These are phyloP conservation scores for Lipomyces spencermartinsiae DNA, from an alignment of 805 yeast species.

Conservation along the genomic window DNA sequence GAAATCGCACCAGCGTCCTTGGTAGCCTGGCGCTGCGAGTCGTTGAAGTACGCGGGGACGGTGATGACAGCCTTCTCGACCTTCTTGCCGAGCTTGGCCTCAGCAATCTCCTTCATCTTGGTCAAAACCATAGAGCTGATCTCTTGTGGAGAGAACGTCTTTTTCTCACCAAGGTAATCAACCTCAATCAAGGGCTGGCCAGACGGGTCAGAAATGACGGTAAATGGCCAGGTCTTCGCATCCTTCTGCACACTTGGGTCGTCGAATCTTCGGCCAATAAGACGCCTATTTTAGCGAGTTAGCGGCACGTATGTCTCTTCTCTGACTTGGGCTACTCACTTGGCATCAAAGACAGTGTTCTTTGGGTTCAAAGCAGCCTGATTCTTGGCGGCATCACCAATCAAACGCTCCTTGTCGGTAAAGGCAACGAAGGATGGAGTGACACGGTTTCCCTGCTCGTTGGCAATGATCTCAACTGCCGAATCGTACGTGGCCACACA, in stretches of 20 bases:
- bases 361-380: slow-evolving; percentile 93
- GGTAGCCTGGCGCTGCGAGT: slow-evolving; percentile 89
- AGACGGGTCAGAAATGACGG: slow-evolving; percentile 64
- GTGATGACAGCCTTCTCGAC: slow-evolving; percentile 86
- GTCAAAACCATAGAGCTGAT: slow-evolving; percentile 89
- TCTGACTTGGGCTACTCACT: slow-evolving; percentile 17
- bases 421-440: slow-evolving; percentile 97
- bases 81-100: slow-evolving; percentile 77
- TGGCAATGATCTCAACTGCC: slow-evolving; percentile 95
- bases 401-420: slow-evolving; percentile 89
- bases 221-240: slow-evolving; percentile 92
- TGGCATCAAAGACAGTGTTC: slow-evolving; percentile 87
- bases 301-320: neutral
- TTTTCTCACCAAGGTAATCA: slow-evolving; percentile 82
- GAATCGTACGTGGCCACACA: slow-evolving; percentile 95
- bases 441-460: slow-evolving; percentile 98
- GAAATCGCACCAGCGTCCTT: slow-evolving; percentile 89
- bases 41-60: slow-evolving; percentile 88
- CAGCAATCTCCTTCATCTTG: slow-evolving; percentile 88
- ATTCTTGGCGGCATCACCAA: slow-evolving; percentile 97
- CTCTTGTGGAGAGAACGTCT: slow-evolving; percentile 92
- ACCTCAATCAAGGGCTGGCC: slow-evolving; percentile 84
- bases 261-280: slow-evolving; percentile 88
- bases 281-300: slow-evolving; percentile 72
- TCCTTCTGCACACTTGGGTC: slow-evolving; percentile 87